Percentiles rank a stretch among this genome's conserved stretches.
Evolutionary conservation across 2,329 filamentous ascomycete species (phyloP).

Genomic region (Fusarium kyushuense): DNA sequence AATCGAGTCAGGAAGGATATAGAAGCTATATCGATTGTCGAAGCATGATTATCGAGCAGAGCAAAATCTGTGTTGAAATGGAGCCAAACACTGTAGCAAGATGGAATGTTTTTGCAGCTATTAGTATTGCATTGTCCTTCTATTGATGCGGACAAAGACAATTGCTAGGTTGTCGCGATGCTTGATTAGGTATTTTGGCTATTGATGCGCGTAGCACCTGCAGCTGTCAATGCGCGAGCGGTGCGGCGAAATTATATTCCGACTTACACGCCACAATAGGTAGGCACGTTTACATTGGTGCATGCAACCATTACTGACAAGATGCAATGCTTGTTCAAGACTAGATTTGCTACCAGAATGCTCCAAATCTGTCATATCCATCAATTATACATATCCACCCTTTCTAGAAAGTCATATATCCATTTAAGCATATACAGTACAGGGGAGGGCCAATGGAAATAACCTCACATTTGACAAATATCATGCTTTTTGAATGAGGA

Average conservation of each 20-base stretch:
- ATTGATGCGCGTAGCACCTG: slow-evolving; percentile 39
- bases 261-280: slow-evolving; percentile 34
- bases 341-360: neutral
- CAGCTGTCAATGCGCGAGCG: slow-evolving; percentile 23
- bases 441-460: neutral
- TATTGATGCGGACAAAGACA: slow-evolving; percentile 42
- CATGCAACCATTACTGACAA: too few relatives aligned
- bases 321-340: neutral
- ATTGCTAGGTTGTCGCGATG: slow-evolving; percentile 38
- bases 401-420: too few relatives aligned
- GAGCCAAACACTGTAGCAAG: neutral
- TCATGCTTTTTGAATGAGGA: neutral
- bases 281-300: too few relatives aligned
- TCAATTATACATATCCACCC: too few relatives aligned
- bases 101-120: slow-evolving; percentile 23
- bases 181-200: slow-evolving; percentile 36
- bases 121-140: slow-evolving; percentile 33
- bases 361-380: neutral
- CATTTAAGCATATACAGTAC: too few relatives aligned
- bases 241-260: slow-evolving; percentile 41
- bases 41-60: slow-evolving; percentile 39
- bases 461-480: neutral
- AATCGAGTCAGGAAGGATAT: neutral
- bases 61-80: neutral
- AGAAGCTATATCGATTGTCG: slow-evolving; percentile 33